Evolutionary conservation across 257 asterid genomes (phyloP).

Genomic region (Solanum ahanhuiri): DNA sequence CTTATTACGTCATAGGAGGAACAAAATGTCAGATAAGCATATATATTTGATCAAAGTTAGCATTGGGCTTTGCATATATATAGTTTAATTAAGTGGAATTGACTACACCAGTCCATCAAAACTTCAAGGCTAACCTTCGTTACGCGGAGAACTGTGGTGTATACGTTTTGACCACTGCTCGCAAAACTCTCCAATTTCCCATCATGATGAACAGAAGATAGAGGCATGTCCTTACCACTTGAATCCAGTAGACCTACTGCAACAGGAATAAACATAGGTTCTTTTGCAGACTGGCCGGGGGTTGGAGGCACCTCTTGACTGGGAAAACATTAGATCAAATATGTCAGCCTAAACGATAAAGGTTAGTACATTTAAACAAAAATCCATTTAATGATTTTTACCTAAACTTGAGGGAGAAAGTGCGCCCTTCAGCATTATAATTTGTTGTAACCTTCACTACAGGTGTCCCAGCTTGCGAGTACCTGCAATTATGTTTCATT

Average conservation of each 20-base stretch:
- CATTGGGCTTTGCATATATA: neutral
- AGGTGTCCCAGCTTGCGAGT: slow-evolving; percentile 99
- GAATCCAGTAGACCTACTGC: slow-evolving; percentile 63
- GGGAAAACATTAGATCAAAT: slow-evolving; percentile 14
- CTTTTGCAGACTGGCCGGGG: slow-evolving; percentile 80
- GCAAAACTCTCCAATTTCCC: slow-evolving; percentile 41
- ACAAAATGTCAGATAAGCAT: neutral
- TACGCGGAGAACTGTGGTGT: slow-evolving; percentile 52
- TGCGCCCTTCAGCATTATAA: slow-evolving; percentile 48
- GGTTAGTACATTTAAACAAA: neutral
- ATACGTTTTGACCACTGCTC: slow-evolving; percentile 24
- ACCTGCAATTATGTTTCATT: slow-evolving; percentile 43
- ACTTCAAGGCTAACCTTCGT: slow-evolving; percentile 43
- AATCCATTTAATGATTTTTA: slow-evolving; percentile 7
- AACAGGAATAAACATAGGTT: slow-evolving; percentile 78
- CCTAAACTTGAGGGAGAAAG: slow-evolving; percentile 82
- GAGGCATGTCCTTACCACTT: slow-evolving; percentile 58
- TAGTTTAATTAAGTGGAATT: neutral
- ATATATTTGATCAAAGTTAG: neutral
- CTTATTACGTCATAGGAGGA: neutral
- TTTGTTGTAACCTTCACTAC: slow-evolving; percentile 47
- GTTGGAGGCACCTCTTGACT: slow-evolving; percentile 96
- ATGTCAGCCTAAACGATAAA: neutral
- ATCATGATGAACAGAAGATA: slow-evolving; percentile 39
- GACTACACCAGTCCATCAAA: neutral